Evolutionary conservation across 2,329 filamentous ascomycete species (phyloP).

Genomic region (Penicillium sp.): DNA sequence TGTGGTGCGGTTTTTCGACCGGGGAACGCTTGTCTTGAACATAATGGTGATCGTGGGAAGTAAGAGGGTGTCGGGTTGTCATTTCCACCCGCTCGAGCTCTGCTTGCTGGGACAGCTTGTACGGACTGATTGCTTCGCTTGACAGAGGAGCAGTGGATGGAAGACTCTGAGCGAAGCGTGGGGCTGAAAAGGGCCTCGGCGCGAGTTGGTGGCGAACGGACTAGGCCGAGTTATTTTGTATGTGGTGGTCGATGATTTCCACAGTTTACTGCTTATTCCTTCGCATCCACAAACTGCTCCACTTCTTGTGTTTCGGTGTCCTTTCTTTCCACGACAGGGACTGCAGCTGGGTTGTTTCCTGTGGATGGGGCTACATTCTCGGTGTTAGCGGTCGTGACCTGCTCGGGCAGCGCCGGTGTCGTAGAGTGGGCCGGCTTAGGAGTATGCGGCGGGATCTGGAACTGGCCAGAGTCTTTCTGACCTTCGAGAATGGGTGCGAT

Average conservation of each 20-base stretch:
- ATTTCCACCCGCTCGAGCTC: slow-evolving; percentile 10
- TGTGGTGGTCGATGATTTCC: not conserved
- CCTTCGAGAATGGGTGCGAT: slow-evolving; percentile 85
- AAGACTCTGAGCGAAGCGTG: not conserved
- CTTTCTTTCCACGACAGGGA: slow-evolving; percentile 37
- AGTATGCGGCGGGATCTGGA: slow-evolving; percentile 59
- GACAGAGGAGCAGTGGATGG: slow-evolving; percentile 15
- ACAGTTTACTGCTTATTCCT: slow-evolving; percentile 29
- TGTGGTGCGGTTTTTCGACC: slow-evolving; percentile 23
- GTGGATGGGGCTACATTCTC: slow-evolving; percentile 18
- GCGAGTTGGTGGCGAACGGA: slow-evolving; percentile 2
- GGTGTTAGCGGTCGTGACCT: slow-evolving; percentile 25
- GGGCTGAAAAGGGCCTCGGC: slow-evolving; percentile 3
- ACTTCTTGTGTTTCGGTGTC: slow-evolving; percentile 46
- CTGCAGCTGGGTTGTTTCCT: slow-evolving; percentile 9
- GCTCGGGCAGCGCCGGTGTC: slow-evolving; percentile 15
- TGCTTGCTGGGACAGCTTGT: slow-evolving; percentile 21
- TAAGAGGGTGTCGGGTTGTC: slow-evolving; percentile 9
- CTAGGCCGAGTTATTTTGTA: not conserved
- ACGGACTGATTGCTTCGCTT: slow-evolving; percentile 29
- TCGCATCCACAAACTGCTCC: slow-evolving; percentile 51
- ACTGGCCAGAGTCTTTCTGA: slow-evolving; percentile 63
- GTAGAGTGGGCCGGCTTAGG: slow-evolving; percentile 6
- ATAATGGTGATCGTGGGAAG: slow-evolving; percentile 18
- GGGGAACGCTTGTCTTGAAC: slow-evolving; percentile 35